Conservation (phyloP, 192 early-diverging fungal genomes). For the Obelidium mucronatum region DNA sequence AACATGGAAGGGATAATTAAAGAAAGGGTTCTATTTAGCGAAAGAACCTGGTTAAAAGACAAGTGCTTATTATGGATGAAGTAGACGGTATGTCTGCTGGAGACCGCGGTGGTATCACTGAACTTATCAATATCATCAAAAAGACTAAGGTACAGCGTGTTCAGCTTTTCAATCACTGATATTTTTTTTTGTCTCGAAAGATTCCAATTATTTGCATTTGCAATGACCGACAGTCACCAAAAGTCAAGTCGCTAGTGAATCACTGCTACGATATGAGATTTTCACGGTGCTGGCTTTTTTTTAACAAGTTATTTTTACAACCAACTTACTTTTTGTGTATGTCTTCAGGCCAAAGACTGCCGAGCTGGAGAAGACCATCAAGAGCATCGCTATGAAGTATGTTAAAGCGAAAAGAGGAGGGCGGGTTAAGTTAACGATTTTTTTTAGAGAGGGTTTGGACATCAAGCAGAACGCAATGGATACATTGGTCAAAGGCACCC, state of each 20-base stretch:
- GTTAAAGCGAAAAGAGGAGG: not conserved
- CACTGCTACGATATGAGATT: constrained; percentile 87
- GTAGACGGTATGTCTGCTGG: constrained; percentile 99
- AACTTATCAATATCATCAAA: constrained; percentile 91
- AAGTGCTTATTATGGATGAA: constrained; percentile 97
- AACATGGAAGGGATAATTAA: too few relatives aligned
- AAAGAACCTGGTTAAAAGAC: constrained; percentile 28
- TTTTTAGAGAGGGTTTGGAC: constrained; percentile 73
- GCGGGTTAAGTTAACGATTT: not conserved
- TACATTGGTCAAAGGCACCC: constrained; percentile 79
- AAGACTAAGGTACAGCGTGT: constrained; percentile 71
- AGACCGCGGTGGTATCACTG: constrained; percentile 89
- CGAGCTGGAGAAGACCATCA: constrained; percentile 77
- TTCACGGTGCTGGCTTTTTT: constrained; percentile 54
- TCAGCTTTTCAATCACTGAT: not conserved
- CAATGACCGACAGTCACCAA: constrained; percentile 89
- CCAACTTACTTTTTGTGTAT: constrained; percentile 11
- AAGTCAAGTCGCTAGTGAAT: constrained; percentile 83
- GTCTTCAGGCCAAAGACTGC: constrained; percentile 66
- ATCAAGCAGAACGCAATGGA: constrained; percentile 81
- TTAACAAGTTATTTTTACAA: constrained; percentile 20
- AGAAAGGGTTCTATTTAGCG: not conserved
- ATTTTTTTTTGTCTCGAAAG: constrained; percentile 42
- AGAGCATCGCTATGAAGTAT: constrained; percentile 75
- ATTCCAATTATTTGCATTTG: constrained; percentile 99